Evolutionary conservation across 768 basidiomycete genomes (phyloP).

Genomic region (Wakefieldia striispora): DNA sequence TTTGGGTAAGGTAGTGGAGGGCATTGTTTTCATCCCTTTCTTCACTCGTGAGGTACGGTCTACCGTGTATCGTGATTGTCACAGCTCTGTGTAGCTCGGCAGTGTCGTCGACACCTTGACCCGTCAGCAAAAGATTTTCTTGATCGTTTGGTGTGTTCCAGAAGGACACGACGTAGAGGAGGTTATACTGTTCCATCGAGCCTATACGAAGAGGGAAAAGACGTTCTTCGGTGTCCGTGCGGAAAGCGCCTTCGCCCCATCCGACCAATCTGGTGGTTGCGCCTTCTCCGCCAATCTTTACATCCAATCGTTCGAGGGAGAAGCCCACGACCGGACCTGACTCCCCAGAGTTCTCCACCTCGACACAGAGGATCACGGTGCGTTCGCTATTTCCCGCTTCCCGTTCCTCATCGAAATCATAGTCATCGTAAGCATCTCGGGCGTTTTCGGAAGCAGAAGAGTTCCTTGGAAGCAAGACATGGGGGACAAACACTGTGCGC

Average conservation of each 20-base stretch:
- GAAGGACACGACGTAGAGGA: slow-evolving; percentile 88
- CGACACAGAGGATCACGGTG: slow-evolving; percentile 87
- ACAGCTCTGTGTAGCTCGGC: slow-evolving; percentile 71
- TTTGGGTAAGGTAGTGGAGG: slow-evolving; percentile 58
- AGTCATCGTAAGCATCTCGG: slow-evolving; percentile 31
- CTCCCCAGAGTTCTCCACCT: slow-evolving; percentile 81
- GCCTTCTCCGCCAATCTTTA: slow-evolving; percentile 72
- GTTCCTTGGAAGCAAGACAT: slow-evolving; percentile 61
- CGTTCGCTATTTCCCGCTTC: slow-evolving; percentile 77
- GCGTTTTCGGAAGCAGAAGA: slow-evolving; percentile 16
- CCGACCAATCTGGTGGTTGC: slow-evolving; percentile 48
- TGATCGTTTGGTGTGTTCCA: slow-evolving; percentile 60
- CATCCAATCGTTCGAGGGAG: slow-evolving; percentile 70
- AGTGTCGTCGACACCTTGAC: slow-evolving; percentile 31
- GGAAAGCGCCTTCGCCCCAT: slow-evolving; percentile 43
- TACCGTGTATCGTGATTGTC: slow-evolving; percentile 74
- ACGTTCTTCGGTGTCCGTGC: slow-evolving; percentile 34
- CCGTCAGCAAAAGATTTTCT: slow-evolving; percentile 35
- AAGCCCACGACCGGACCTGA: slow-evolving; percentile 61
- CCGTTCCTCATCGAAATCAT: slow-evolving; percentile 42
- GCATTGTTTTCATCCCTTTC: slow-evolving; percentile 14
- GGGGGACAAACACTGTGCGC: slow-evolving; percentile 92
- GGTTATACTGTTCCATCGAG: slow-evolving; percentile 78
- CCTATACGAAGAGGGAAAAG: slow-evolving; percentile 75
- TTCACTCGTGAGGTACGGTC: slow-evolving; percentile 50